These are phyloP conservation scores for Botryotinia calthae DNA, from an alignment of 2,329 filamentous ascomycete genomes.

Conservation along the genomic window DNA sequence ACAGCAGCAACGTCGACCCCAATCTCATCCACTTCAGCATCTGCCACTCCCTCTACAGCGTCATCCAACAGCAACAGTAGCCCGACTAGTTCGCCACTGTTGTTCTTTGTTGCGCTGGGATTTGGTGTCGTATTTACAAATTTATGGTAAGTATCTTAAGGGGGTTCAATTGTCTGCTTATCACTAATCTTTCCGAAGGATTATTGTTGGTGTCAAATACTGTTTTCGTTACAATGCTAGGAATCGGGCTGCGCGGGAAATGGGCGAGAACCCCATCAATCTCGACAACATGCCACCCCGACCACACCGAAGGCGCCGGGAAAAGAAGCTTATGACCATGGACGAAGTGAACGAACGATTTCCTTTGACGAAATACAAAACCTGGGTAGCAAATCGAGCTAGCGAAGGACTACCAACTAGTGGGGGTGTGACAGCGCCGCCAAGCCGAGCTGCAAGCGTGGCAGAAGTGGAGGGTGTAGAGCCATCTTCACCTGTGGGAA, in stretches of 20 bases:
- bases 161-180: not conserved
- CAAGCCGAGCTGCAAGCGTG: conserved; percentile 71
- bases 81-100: conserved; percentile 68
- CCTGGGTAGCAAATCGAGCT: conserved; percentile 81
- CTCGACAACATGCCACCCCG: conserved; percentile 75
- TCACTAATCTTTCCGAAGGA: conserved; percentile 59
- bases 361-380: conserved; percentile 93
- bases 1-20: conserved; percentile 19
- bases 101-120: conserved; percentile 93
- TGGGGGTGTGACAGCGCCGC: conserved; percentile 75
- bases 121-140: conserved; percentile 99
- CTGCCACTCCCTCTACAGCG: conserved; percentile 17
- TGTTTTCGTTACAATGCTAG: conserved; percentile 98
- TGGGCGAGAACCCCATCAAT: conserved; percentile 85
- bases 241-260: conserved; percentile 72
- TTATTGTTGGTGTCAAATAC: conserved; percentile 99
- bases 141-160: conserved; percentile 69
- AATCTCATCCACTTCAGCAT: conserved; percentile 16
- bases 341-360: conserved; percentile 98
- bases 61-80: conserved; percentile 32
- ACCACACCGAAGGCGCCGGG: conserved; percentile 79
- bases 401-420: conserved; percentile 78
- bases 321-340: conserved; percentile 99
- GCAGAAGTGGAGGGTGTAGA: conserved; percentile 61
- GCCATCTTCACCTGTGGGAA: conserved; percentile 40